Evolutionary conservation across 2,329 filamentous ascomycete genomes (phyloP).

Genomic region (Chaetomiaceae sp.): DNA sequence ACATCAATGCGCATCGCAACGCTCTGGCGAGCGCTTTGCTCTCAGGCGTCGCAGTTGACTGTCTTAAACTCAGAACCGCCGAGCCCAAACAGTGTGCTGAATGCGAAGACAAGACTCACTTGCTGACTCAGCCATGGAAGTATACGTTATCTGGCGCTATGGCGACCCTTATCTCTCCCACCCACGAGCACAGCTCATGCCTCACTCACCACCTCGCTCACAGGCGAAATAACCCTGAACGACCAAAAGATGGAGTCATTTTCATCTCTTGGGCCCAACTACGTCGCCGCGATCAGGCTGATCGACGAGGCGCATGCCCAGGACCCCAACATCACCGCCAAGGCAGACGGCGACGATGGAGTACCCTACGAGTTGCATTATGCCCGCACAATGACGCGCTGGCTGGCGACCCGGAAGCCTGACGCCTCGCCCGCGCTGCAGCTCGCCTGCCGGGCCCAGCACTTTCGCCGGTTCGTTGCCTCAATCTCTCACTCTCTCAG

Average conservation of each 20-base stretch:
- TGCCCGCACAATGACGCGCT: slow-evolving; percentile 70
- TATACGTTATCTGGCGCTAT: neutral
- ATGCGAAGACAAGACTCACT: neutral
- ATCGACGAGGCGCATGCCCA: slow-evolving; percentile 69
- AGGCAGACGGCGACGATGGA: slow-evolving; percentile 32
- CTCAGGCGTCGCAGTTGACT: neutral
- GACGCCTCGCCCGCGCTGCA: slow-evolving; percentile 60
- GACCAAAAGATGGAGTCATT: slow-evolving; percentile 27
- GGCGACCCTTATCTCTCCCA: neutral
- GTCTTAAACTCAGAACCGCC: neutral
- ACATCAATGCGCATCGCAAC: too few species aligned
- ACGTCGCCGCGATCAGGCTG: slow-evolving; percentile 50
- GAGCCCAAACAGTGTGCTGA: neutral
- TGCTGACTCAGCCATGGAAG: neutral
- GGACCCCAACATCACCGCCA: slow-evolving; percentile 54
- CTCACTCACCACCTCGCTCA: neutral
- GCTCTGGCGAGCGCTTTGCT: neutral
- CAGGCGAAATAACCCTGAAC: too few species aligned
- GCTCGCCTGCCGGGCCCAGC: slow-evolving; percentile 76
- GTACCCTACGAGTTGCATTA: slow-evolving; percentile 75
- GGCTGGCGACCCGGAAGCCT: slow-evolving; percentile 57
- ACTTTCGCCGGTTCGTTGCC: slow-evolving; percentile 58
- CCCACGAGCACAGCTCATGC: neutral
- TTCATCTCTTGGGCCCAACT: slow-evolving; percentile 35
- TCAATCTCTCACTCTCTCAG: neutral